These are phyloP conservation scores for Cladophialophora bantiana DNA, from an alignment of 2,329 filamentous ascomycete species.

Conservation along the genomic window DNA sequence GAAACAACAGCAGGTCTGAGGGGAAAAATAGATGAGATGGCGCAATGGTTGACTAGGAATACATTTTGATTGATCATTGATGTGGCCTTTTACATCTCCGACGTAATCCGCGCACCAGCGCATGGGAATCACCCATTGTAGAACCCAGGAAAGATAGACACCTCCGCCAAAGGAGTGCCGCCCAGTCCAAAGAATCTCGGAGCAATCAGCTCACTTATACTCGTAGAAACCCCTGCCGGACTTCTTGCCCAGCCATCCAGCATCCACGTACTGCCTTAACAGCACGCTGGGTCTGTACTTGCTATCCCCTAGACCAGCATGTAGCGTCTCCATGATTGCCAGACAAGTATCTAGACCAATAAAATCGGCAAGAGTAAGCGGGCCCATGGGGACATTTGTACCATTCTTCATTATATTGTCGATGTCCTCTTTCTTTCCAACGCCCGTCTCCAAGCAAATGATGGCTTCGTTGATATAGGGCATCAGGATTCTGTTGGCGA, in stretches of 20 bases:
- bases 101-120: neutral
- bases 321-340: conserved; percentile 94
- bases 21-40: neutral
- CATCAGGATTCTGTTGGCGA: conserved; percentile 97
- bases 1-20: neutral
- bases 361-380: conserved; percentile 91
- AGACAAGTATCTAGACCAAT: conserved; percentile 96
- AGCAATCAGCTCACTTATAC: conserved; percentile 56
- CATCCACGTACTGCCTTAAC: conserved; percentile 94
- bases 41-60: neutral
- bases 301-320: conserved; percentile 89
- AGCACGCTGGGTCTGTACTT: conserved; percentile 93
- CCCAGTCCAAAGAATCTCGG: neutral
- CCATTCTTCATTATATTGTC: conserved; percentile 99
- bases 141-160: neutral
- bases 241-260: conserved; percentile 98
- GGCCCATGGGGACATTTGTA: conserved; percentile 98
- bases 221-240: conserved; percentile 95
- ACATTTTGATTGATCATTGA: conserved; percentile 4
- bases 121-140: neutral
- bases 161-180: neutral
- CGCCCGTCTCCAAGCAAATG: conserved; percentile 91
- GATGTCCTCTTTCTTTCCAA: conserved; percentile 88
- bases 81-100: neutral
- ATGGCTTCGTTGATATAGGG: conserved; percentile 99